Evolutionary conservation across 495 filamentous ascomycete genomes (phyloP).

Genomic region (Oleoguttula mirabilis): DNA sequence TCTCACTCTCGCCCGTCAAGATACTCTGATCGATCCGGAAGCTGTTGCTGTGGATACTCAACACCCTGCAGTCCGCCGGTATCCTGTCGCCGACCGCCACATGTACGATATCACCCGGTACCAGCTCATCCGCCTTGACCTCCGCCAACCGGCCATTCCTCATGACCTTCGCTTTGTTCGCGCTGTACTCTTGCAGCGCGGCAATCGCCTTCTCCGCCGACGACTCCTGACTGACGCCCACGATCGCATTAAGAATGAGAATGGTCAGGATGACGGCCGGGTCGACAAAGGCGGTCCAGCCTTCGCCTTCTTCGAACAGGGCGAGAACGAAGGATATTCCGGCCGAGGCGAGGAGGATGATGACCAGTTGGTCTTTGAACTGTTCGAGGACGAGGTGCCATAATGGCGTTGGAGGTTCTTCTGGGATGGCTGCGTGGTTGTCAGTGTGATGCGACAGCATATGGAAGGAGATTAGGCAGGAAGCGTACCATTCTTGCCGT

Average conservation of each 20-base stretch:
- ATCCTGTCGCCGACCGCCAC: constrained; percentile 87
- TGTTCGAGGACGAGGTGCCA: constrained; percentile 96
- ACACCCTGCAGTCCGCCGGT: constrained; percentile 87
- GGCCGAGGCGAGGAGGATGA: constrained; percentile 88
- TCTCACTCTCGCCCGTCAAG: constrained; percentile 95
- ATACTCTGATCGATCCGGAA: constrained; percentile 96
- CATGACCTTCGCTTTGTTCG: constrained; percentile 90
- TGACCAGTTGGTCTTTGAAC: constrained; percentile 97
- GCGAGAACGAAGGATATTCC: constrained; percentile 91
- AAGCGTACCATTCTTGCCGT: constrained; percentile 21
- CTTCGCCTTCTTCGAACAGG: constrained; percentile 83
- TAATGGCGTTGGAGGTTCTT: constrained; percentile 92
- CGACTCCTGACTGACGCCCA: constrained; percentile 96
- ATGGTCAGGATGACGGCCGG: constrained; percentile 95
- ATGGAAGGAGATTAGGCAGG: constrained; percentile 13
- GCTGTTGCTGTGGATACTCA: constrained; percentile 91
- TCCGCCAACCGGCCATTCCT: constrained; percentile 62
- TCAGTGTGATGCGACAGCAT: constrained; percentile 16
- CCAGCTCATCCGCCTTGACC: constrained; percentile 87
- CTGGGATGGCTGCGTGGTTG: constrained; percentile 58
- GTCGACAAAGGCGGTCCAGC: constrained; percentile 98
- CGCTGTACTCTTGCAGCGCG: constrained; percentile 96
- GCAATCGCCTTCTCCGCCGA: constrained; percentile 98
- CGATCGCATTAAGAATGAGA: constrained; percentile 87
- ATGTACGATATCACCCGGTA: constrained; percentile 86